Base-by-base conservation (phyloP, 108 stramenopile genomes). In the Nitzschia putrida region DNA sequence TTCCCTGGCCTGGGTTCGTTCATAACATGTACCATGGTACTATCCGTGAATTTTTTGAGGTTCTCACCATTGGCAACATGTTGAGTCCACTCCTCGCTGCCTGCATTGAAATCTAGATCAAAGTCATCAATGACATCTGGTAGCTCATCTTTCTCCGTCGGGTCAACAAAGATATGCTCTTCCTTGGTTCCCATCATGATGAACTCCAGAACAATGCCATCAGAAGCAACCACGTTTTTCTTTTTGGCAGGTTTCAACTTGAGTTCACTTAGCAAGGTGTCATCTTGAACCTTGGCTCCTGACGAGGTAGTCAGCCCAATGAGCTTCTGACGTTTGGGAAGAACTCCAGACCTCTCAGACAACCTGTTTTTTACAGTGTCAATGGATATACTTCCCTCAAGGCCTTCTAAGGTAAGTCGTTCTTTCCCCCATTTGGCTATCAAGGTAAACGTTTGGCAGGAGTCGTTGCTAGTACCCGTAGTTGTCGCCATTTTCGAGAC, bases 121-220 rank as follows among this genome's bases (percentile, higher is more conserved):
- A 96, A 93, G 59, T 96, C 95, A 61, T 96, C 93, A 51, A 96
- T 64, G 37, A 96, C 89, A 69, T 91, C 92, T 0, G 95, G 95
- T 43, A 95, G 64, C 66, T 91, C 90, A 26, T 83, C 83, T 37
- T 78, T 77, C 9, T 90, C 85, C 5, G 41, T 42, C 1, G 96
- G 96, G 73, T 97, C 96, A 9, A 97, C 90, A 77, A 97, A 96
- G 34, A 95, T 94, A 16, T 92, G 50, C 53, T 84, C 91, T 70
- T 97, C 97, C 1, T 91, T 91, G 8, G 97, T 96, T n/a, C 97
- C 97, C 92, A 97, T 95, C 45, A 97, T 85, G 58, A 96, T 95
- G 70, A 96, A 97, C 50, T 89, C 73, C 68, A 85, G 83, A 5
- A 76, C 37, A 56, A 74, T 20, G 7, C 34, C 65, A 34, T 21